These are phyloP conservation scores for Rhizomucor miehei DNA, from an alignment of 371 early-diverging fungal genomes.

Conservation along the genomic window DNA sequence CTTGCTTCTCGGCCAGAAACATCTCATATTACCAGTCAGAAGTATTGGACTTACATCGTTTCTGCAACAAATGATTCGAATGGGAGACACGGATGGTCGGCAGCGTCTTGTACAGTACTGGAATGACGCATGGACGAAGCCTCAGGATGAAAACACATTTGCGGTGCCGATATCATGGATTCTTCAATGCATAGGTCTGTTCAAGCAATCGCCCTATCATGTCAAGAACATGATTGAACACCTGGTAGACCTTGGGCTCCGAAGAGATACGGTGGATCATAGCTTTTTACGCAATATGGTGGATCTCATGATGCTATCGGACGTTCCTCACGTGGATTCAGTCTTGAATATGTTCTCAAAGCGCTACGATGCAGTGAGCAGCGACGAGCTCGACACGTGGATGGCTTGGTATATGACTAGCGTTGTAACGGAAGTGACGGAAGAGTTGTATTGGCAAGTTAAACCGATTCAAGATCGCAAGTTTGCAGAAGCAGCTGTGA, in stretches of 20 bases:
- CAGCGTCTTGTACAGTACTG: slow-evolving; percentile 24
- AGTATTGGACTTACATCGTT: slow-evolving; percentile 28
- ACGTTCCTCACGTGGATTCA: slow-evolving; percentile 27
- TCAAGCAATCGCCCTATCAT: slow-evolving; percentile 5
- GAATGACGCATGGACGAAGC: slow-evolving; percentile 23
- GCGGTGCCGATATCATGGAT: not conserved
- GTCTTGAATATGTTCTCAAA: slow-evolving; percentile 24
- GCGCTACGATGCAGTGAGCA: not conserved
- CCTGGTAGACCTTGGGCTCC: not conserved
- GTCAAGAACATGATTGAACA: slow-evolving; percentile 5
- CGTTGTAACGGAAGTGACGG: not conserved
- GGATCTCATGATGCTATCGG: slow-evolving; percentile 28
- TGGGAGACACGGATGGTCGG: slow-evolving; percentile 19
- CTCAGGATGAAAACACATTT: not conserved
- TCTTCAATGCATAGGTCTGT: not conserved
- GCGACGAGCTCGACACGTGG: not conserved
- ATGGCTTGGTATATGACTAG: not conserved
- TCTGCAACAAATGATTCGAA: slow-evolving; percentile 29
- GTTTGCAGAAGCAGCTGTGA: too few relatives aligned
- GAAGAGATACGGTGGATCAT: not conserved
- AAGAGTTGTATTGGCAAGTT: not conserved
- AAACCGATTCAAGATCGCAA: too few relatives aligned
- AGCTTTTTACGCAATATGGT: slow-evolving; percentile 20
- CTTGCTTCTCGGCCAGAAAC: slow-evolving; percentile 20
- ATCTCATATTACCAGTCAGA: slow-evolving; percentile 22